Evolutionary conservation across 208 protist species (phyloP).

Genomic region (Blechomonas ayalai): DNA sequence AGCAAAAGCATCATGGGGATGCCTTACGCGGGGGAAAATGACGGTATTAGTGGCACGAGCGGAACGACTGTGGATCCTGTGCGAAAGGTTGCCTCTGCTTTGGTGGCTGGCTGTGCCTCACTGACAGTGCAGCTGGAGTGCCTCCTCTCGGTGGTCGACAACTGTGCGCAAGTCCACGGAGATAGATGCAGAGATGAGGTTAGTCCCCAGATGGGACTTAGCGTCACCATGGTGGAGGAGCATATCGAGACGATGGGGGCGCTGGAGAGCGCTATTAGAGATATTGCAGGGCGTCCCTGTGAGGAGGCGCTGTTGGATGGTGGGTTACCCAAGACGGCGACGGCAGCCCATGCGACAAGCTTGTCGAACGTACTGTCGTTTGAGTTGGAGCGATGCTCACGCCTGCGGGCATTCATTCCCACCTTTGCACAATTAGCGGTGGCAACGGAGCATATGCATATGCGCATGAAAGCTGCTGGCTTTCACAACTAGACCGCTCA

Average conservation of each 20-base stretch:
- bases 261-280: conserved; percentile 11
- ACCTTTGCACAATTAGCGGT: conserved; percentile 74
- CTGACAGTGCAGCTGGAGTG: conserved; percentile 28
- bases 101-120: conserved; percentile 46
- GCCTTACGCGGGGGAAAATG: no score
- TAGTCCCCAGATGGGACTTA: conserved; percentile 1
- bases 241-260: conserved; percentile 16
- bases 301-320: neutral
- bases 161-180: conserved; percentile 1
- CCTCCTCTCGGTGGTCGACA: conserved; percentile 1
- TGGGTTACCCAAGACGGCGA: conserved; percentile 22
- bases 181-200: conserved; percentile 1
- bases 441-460: conserved; percentile 42
- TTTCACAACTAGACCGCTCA: no score
- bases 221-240: conserved; percentile 3
- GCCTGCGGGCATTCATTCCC: conserved; percentile 61
- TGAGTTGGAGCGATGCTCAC: conserved; percentile 46
- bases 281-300: conserved; percentile 12
- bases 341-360: conserved; percentile 36
- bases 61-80: conserved; percentile 4
- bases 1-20: neutral
- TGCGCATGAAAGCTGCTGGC: no score
- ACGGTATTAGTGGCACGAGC: neutral
- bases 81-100: conserved; percentile 12
- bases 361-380: conserved; percentile 44